Percentiles rank a stretch among this genome's conserved stretches.
phyloP scores from a whole-genome alignment of 2,329 filamentous ascomycete genomes.

The Penicillium italicum region DNA sequence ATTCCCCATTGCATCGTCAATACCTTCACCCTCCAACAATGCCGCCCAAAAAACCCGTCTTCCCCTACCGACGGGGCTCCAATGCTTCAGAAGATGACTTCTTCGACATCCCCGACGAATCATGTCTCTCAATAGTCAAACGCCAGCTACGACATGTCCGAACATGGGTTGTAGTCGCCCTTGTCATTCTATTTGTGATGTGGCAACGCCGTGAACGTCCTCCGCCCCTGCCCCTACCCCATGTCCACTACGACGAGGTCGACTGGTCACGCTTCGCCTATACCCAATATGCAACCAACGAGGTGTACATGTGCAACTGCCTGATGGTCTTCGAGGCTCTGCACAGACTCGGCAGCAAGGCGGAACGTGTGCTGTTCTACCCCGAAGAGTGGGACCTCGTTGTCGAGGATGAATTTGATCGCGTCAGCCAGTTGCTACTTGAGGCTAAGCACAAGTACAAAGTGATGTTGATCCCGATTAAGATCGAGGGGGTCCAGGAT shows the following conservation, averaged over 20 bases:
- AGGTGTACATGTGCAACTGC: constrained; percentile 43
- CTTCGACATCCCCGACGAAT: constrained; percentile 37
- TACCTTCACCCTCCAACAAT: constrained; percentile 9
- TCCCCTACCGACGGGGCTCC: constrained; percentile 31
- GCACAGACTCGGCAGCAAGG: constrained; percentile 39
- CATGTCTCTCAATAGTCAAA: constrained; percentile 27
- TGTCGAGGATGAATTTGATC: constrained; percentile 29
- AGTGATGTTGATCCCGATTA: constrained; percentile 49
- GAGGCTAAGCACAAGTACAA: constrained; percentile 50
- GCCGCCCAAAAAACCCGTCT: constrained; percentile 11
- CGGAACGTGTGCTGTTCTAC: constrained; percentile 42
- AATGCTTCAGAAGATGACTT: constrained; percentile 34
- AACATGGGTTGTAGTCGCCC: constrained; percentile 28
- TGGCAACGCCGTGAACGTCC: constrained; percentile 23
- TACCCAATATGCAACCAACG: constrained; percentile 42
- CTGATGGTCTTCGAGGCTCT: constrained; percentile 44
- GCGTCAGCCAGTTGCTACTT: constrained; percentile 46
- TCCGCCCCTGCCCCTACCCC: constrained; percentile 19
- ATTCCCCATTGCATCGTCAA: background rate
- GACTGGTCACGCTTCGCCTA: constrained; percentile 46
- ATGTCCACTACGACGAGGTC: constrained; percentile 33
- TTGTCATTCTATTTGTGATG: constrained; percentile 26
- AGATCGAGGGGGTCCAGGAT: constrained; percentile 34
- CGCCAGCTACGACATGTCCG: constrained; percentile 33
- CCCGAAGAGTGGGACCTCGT: constrained; percentile 40